phyloP scores from a whole-genome alignment of 129 eudicot species.

The Deinandra increscens region DNA sequence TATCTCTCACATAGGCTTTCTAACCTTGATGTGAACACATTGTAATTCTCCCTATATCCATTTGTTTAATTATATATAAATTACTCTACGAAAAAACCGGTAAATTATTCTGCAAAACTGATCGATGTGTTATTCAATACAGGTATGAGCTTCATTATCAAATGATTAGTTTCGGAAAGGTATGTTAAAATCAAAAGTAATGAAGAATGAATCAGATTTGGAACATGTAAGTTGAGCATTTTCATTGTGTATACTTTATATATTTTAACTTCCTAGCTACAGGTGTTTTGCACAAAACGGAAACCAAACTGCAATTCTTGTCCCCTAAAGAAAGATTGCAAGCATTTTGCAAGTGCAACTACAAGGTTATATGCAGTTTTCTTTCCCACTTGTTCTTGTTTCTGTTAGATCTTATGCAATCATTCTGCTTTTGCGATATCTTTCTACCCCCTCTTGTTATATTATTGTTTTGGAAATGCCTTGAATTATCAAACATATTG shows the following conservation, averaged over 20 bases:
- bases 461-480: too few relatives aligned
- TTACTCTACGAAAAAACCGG: background rate
- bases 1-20: slow-evolving; percentile 29
- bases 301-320: slow-evolving; percentile 37
- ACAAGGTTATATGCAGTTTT: slow-evolving; percentile 24
- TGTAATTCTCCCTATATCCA: slow-evolving; percentile 18
- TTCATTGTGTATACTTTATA: background rate
- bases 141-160: slow-evolving; percentile 38
- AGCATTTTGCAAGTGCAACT: slow-evolving; percentile 20
- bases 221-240: background rate
- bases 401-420: too few relatives aligned
- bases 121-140: slow-evolving; percentile 15
- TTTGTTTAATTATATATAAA: background rate
- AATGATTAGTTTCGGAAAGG: slow-evolving; percentile 41
- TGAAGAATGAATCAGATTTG: background rate
- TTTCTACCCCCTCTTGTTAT: too few relatives aligned
- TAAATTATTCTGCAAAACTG: background rate
- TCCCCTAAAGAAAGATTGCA: slow-evolving; percentile 34
- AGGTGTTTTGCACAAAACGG: slow-evolving; percentile 38
- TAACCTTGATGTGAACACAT: slow-evolving; percentile 23
- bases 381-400: too few relatives aligned
- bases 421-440: background rate
- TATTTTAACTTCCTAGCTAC: background rate
- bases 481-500: too few relatives aligned
- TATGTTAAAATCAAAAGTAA: slow-evolving; percentile 3